Conservation (phyloP, 1,284 basidiomycete genomes). For the Pseudozyma sp. region DNA sequence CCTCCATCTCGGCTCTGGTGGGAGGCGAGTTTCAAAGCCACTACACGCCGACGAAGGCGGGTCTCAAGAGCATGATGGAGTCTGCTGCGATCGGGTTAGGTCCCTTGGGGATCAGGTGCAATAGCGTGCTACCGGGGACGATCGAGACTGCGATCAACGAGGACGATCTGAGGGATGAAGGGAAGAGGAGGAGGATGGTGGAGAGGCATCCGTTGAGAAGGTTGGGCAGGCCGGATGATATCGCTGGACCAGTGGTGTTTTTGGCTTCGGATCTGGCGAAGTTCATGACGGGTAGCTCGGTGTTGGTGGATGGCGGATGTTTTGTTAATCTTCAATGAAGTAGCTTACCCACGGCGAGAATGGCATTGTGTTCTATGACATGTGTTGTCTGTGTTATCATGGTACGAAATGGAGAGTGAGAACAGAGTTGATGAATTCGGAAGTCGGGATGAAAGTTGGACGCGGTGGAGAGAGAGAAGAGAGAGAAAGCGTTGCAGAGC, state of each 20-base stretch:
- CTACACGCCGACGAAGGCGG: constrained; percentile 85
- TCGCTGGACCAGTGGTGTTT: constrained; percentile 82
- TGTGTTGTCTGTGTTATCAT: neutral
- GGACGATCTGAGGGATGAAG: constrained; percentile 76
- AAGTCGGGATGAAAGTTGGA: constrained; percentile 2
- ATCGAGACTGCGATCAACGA: constrained; percentile 82
- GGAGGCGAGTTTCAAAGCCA: constrained; percentile 82
- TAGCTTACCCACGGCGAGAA: neutral
- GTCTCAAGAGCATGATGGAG: constrained; percentile 83
- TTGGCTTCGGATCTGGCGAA: constrained; percentile 79
- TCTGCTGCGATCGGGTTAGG: constrained; percentile 82
- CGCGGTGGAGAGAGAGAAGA: constrained; percentile 6
- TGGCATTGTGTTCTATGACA: neutral
- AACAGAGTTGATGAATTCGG: constrained; percentile 2
- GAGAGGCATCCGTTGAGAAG: constrained; percentile 78
- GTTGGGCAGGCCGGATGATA: constrained; percentile 75
- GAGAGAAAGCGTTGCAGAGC: neutral
- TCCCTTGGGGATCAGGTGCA: constrained; percentile 79
- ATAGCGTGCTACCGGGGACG: constrained; percentile 73
- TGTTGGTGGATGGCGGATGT: constrained; percentile 81
- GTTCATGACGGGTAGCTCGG: constrained; percentile 77
- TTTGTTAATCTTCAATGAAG: constrained; percentile 80
- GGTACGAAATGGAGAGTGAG: neutral
- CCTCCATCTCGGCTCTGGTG: constrained; percentile 81
- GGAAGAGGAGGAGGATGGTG: constrained; percentile 77